These are phyloP conservation scores for Xylaria grammica DNA, from an alignment of 495 filamentous ascomycete species.

Conservation along the genomic window DNA sequence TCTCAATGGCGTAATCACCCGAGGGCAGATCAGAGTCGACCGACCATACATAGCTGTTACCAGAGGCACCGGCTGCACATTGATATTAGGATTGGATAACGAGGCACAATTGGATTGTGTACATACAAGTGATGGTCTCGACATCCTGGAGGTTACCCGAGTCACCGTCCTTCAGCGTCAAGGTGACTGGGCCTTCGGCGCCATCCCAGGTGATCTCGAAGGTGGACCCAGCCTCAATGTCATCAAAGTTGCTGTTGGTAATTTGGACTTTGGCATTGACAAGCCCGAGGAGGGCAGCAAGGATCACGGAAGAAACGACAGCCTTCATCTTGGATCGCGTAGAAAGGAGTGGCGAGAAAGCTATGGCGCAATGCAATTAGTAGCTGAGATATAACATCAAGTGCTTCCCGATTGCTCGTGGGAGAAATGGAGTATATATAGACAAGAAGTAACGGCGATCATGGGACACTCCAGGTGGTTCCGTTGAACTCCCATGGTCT, in stretches of 20 bases:
- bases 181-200: conserved; percentile 44
- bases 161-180: conserved; percentile 45
- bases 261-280: conserved; percentile 43
- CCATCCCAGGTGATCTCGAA: conserved; percentile 50
- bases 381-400: neutral
- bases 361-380: conserved; percentile 13
- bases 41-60: conserved; percentile 41
- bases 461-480: neutral
- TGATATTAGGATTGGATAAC: conserved; percentile 23
- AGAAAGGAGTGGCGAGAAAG: conserved; percentile 33
- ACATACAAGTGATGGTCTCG: conserved; percentile 42
- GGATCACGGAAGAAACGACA: conserved; percentile 37
- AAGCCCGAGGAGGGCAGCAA: conserved; percentile 45
- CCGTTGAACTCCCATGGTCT: neutral
- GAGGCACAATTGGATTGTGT: neutral
- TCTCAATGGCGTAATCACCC: conserved; percentile 51
- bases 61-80: conserved; percentile 35
- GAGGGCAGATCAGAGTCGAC: conserved; percentile 39
- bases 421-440: neutral
- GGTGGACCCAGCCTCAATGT: conserved; percentile 40
- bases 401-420: no score
- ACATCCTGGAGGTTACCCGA: conserved; percentile 41
- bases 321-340: conserved; percentile 51
- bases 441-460: neutral
- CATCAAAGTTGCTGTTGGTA: conserved; percentile 48